Conservation (phyloP, 306 rosid genomes). For the Inga oerstediana region DNA sequence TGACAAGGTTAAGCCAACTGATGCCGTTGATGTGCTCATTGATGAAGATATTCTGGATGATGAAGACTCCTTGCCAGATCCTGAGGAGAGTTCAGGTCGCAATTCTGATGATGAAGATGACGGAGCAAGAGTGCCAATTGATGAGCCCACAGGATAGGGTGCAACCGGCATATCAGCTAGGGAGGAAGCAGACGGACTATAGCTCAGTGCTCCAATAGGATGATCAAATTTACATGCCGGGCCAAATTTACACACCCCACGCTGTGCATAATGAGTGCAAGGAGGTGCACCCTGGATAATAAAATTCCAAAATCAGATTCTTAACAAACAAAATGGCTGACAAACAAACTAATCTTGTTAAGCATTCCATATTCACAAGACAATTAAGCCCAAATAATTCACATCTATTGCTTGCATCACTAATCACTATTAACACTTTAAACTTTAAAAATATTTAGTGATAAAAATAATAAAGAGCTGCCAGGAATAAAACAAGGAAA, state of each 20-base stretch:
- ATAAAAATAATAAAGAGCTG: background rate
- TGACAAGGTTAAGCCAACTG: conserved; percentile 78
- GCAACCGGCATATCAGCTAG: conserved; percentile 92
- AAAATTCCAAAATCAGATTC: conserved; percentile 42
- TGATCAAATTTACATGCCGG: conserved; percentile 91
- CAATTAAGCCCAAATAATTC: background rate
- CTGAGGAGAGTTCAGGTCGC: conserved; percentile 71
- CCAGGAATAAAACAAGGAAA: background rate
- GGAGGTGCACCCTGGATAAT: conserved; percentile 86
- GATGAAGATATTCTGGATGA: conserved; percentile 82
- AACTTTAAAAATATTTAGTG: background rate
- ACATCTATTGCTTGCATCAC: conserved; percentile 11
- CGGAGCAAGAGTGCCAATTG: conserved; percentile 80
- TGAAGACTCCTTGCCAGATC: conserved; percentile 72
- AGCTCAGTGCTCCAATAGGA: conserved; percentile 83
- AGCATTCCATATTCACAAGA: background rate
- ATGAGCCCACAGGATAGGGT: conserved; percentile 95
- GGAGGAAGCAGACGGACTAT: conserved; percentile 94
- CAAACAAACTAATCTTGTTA: background rate
- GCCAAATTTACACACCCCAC: conserved; percentile 92
- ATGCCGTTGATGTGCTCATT: conserved; percentile 72
- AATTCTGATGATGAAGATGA: conserved; percentile 90
- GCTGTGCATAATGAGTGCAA: conserved; percentile 89
- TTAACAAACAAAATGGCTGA: conserved; percentile 14
- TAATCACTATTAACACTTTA: background rate